These are phyloP conservation scores for Penicillium sp. DNA, from an alignment of 2,329 filamentous ascomycete species.

Conservation along the genomic window DNA sequence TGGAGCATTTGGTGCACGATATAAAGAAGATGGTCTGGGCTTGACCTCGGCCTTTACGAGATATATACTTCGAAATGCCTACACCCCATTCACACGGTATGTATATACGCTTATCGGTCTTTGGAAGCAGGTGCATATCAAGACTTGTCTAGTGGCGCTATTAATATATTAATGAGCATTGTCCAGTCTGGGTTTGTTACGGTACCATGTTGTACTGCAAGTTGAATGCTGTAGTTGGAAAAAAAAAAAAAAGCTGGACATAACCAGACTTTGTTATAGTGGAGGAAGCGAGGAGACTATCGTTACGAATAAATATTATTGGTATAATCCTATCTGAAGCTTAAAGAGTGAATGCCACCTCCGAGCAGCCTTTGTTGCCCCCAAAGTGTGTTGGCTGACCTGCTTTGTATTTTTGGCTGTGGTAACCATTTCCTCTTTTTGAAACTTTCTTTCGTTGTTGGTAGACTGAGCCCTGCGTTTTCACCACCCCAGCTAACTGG, in stretches of 20 bases:
- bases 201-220: background rate
- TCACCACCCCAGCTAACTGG: background rate
- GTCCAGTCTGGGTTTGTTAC: background rate
- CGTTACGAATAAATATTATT: background rate
- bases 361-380: background rate
- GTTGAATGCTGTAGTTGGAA: background rate
- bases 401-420: background rate
- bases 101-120: background rate
- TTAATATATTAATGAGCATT: background rate
- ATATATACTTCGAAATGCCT: background rate
- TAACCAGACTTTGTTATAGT: background rate
- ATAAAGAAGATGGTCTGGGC: slow-evolving; percentile 94
- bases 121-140: background rate
- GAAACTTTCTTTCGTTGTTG: slow-evolving; percentile 6
- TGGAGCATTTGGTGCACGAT: slow-evolving; percentile 87
- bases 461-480: background rate
- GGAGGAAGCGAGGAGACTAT: background rate
- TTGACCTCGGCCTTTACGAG: slow-evolving; percentile 29
- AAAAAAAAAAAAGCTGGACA: background rate
- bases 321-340: background rate
- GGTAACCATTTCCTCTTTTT: background rate
- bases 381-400: background rate
- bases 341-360: background rate
- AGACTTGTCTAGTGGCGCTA: background rate
- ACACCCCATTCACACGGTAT: background rate